phyloP scores from a whole-genome alignment of 257 asterid species.

The Solanum raphanifolium region DNA sequence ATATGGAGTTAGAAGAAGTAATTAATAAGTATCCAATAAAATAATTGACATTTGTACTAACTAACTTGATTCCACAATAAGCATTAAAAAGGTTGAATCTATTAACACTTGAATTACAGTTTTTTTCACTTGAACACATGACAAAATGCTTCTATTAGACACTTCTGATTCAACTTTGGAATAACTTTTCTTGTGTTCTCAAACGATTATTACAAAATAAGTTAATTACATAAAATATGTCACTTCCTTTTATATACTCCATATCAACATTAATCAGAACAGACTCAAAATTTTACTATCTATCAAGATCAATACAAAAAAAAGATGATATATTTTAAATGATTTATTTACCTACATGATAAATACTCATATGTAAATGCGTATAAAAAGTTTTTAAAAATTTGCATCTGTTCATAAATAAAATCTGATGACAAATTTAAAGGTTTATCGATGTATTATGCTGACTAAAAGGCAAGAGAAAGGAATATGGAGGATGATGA shows the following conservation, averaged over 20 bases:
- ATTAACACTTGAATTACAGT: not conserved
- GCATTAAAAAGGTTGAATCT: not conserved
- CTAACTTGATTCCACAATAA: not conserved
- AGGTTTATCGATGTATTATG: not conserved
- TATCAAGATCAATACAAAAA: not conserved
- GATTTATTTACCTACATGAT: too few species aligned
- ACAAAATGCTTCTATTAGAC: not conserved
- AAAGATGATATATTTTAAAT: not conserved
- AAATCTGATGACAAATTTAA: too few species aligned
- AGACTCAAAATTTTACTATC: not conserved
- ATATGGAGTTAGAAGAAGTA: not conserved
- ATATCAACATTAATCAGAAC: not conserved
- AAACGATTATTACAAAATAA: not conserved
- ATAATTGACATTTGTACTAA: not conserved
- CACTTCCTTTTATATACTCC: not conserved
- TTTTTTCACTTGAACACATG: not conserved
- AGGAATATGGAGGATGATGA: not conserved
- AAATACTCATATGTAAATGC: too few species aligned
- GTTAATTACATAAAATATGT: not conserved
- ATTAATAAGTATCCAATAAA: not conserved
- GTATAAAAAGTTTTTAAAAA: too few species aligned
- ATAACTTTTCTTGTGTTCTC: not conserved
- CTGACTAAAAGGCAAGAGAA: not conserved
- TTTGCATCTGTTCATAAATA: too few species aligned
- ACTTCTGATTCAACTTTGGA: accelerated